Evolutionary conservation across 2,329 filamentous ascomycete genomes (phyloP).

Genomic region (Periconia macrospinosa): DNA sequence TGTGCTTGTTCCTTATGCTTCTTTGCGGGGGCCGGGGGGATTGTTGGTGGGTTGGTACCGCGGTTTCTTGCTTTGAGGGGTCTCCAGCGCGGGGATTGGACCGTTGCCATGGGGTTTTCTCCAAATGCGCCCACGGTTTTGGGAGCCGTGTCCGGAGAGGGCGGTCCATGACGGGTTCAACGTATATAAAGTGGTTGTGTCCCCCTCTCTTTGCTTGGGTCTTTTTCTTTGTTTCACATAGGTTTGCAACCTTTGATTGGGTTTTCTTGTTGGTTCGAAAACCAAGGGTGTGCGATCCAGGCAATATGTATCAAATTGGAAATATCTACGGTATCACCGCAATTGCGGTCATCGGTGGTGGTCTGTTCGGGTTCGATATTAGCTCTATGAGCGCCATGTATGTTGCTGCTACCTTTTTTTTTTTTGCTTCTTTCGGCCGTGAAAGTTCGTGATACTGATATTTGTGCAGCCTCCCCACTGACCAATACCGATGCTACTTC

Average conservation of each 20-base stretch:
- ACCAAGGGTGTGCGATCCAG: not conserved
- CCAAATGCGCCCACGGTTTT: not conserved
- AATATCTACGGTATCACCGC: conserved; percentile 63
- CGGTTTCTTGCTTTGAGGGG: not conserved
- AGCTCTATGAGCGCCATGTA: conserved; percentile 66
- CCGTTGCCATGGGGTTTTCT: not conserved
- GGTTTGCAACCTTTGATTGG: not conserved
- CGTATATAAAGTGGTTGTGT: not conserved
- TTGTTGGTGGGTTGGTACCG: not conserved
- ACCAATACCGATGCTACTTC: conserved; percentile 74
- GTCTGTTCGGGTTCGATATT: conserved; percentile 79
- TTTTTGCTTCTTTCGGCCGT: not conserved
- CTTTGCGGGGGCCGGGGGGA: too few species aligned
- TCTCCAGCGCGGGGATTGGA: not conserved
- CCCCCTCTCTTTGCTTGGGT: not conserved
- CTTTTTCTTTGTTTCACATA: not conserved
- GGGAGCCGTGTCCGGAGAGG: not conserved
- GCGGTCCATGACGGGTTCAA: too few species aligned
- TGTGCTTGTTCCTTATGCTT: too few species aligned
- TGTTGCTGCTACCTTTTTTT: conserved; percentile 1
- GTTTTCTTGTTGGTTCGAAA: not conserved
- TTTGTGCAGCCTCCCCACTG: conserved; percentile 59
- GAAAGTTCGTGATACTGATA: conserved; percentile 27
- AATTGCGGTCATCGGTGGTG: conserved; percentile 65
- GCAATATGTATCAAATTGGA: conserved; percentile 47